Evolutionary conservation across 2,329 filamentous ascomycete genomes (phyloP).

Genomic region (Hymenoscyphus albidus): DNA sequence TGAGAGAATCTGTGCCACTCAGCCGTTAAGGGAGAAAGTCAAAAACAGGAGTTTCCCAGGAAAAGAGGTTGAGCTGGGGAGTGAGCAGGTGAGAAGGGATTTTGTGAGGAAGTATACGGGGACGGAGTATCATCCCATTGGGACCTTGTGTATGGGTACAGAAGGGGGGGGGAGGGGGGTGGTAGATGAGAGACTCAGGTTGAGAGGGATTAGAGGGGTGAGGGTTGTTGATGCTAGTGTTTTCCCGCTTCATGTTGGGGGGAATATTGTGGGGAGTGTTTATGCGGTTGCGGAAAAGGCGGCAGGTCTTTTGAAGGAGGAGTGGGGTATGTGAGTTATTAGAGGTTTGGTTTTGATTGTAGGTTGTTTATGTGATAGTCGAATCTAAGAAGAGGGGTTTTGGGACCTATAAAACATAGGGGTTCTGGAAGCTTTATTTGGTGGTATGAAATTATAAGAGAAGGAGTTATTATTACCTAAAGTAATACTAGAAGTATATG

Average conservation of each 20-base stretch:
- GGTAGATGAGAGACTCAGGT: constrained; percentile 69
- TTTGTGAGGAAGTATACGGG: constrained; percentile 13
- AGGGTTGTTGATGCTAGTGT: constrained; percentile 68
- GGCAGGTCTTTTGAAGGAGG: constrained; percentile 64
- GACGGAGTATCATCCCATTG: constrained; percentile 68
- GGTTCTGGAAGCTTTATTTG: no score
- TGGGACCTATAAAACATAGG: no score
- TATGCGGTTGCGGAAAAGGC: constrained; percentile 77
- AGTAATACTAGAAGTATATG: no score
- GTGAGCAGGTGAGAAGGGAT: constrained; percentile 3
- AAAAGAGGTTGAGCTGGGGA: constrained; percentile 8
- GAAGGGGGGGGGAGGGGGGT: constrained; percentile 66
- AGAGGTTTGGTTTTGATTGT: no score
- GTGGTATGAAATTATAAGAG: no score
- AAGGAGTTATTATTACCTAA: no score
- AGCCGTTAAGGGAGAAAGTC: constrained; percentile 18
- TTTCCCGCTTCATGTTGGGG: constrained; percentile 73
- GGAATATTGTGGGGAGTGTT: constrained; percentile 85
- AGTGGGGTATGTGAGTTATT: background rate
- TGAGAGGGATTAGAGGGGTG: constrained; percentile 66
- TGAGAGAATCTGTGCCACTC: constrained; percentile 13
- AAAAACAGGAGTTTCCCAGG: constrained; percentile 12
- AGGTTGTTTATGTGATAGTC: no score
- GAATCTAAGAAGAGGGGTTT: no score
- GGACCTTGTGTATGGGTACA: constrained; percentile 76